Conservation (phyloP, 169 alveolate species). For the Condylostoma magnum region DNA sequence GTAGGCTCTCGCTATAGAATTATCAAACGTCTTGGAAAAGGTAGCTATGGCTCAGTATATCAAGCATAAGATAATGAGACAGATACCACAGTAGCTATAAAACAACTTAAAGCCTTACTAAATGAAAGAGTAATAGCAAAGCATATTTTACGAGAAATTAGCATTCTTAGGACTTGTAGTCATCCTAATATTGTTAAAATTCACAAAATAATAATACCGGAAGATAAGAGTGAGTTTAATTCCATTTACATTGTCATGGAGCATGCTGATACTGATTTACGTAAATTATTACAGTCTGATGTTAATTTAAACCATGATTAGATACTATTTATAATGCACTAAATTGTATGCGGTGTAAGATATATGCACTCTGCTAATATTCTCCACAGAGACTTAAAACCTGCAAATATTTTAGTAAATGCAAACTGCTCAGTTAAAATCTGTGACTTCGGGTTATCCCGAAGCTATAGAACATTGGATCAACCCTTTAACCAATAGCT, state of each 20-base stretch:
- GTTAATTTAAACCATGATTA: conserved; percentile 43
- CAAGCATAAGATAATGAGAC: conserved; percentile 45
- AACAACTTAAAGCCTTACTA: no score
- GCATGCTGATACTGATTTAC: conserved; percentile 57
- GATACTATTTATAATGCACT: conserved; percentile 50
- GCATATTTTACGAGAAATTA: conserved; percentile 70
- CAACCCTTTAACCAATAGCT: conserved; percentile 8
- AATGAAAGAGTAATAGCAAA: conserved; percentile 69
- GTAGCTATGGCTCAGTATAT: conserved; percentile 68
- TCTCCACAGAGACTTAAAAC: conserved; percentile 82
- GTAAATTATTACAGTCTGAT: conserved; percentile 43
- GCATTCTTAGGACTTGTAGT: conserved; percentile 49
- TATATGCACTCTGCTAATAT: conserved; percentile 64
- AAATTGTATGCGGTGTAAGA: conserved; percentile 54
- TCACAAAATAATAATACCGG: conserved; percentile 56
- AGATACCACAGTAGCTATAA: no score
- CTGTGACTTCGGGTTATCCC: conserved; percentile 62
- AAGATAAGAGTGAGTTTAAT: conserved; percentile 33
- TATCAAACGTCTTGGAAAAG: conserved; percentile 54
- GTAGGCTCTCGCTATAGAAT: conserved; percentile 39
- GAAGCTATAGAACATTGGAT: conserved; percentile 4
- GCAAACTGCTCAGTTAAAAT: conserved; percentile 66
- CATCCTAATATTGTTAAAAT: conserved; percentile 58
- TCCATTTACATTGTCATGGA: conserved; percentile 60
- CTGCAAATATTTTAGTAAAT: conserved; percentile 75